Conservation (phyloP, 2,329 filamentous ascomycete genomes). For the Fusarium napiforme region DNA sequence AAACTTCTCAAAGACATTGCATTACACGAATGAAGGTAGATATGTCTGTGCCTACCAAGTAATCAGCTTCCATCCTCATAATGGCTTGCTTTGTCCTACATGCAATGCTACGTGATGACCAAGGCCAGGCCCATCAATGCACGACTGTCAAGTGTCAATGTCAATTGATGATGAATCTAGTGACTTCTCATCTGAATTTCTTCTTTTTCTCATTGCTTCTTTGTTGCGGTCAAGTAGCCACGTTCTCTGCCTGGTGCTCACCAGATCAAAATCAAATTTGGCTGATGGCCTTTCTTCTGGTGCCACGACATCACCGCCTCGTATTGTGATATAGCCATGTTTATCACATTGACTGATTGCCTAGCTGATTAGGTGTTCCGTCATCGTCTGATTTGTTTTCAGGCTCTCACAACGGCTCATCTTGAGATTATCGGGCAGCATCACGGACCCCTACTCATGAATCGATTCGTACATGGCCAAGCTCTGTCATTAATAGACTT, state of each 20-base stretch:
- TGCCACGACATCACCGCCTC: conserved; percentile 41
- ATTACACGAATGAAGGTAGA: neutral
- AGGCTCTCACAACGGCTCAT: conserved; percentile 23
- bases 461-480: conserved; percentile 9
- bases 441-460: conserved; percentile 2
- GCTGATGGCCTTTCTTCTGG: conserved; percentile 19
- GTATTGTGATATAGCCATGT: conserved; percentile 35
- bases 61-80: neutral
- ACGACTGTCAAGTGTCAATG: conserved; percentile 31
- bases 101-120: conserved; percentile 32
- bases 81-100: conserved; percentile 34
- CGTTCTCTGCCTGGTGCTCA: conserved; percentile 18
- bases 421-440: conserved; percentile 26
- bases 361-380: neutral
- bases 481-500: conserved; percentile 24
- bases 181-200: neutral
- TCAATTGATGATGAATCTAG: conserved; percentile 7
- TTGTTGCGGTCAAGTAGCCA: conserved; percentile 2
- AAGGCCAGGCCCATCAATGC: conserved; percentile 16
- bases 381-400: conserved; percentile 27
- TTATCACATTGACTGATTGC: conserved; percentile 20
- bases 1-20: conserved; percentile 8
- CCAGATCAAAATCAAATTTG: conserved; percentile 36
- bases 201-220: neutral
- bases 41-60: neutral